Base-by-base conservation (phyloP, 2,329 filamentous ascomycete species). In the Pseudogymnoascus verrucosus region DNA sequence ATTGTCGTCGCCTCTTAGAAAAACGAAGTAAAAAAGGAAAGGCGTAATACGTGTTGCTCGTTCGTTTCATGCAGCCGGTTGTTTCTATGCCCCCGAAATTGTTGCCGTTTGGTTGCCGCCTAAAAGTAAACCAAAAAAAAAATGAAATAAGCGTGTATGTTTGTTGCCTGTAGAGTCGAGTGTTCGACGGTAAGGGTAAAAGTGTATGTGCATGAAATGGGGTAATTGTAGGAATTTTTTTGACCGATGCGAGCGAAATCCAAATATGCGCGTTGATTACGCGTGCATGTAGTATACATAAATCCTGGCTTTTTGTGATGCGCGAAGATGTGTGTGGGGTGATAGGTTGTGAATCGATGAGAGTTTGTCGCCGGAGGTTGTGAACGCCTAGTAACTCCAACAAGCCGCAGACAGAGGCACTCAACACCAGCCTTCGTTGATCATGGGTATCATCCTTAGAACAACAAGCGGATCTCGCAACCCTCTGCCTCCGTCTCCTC, bases 401-500 rank as follows among this genome's bases (percentile, higher is more conserved):
- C n/a, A 16, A 5, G 37, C 7, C 4, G 16, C 7, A 21, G 39
- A 42, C 8, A 42, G 39, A 44, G 40, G 10, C 11, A 19, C 40
- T 44, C 40, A 23, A 44, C 16, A 21, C 16, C 10, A 42, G 42
- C 5, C 42, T 47, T 23, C 19, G 11, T 14, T 47, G 42, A 26
- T 47, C 42, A 6, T 23, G 23, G 44, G n/a, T 61, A 64, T 60
- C 47, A 54, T 62, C 68, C 69, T 71, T 71, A 74, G 68, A 73
- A 74, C 62, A 71, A 70, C 68, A 74, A 62, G 37, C 70, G 69
- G 64, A 74, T 66, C 68, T 74, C 73, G 67, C 71, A 72, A 60
- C 71, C 72, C 63, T 71, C 67, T 37, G 6, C 31, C 31, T 60
- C 57, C 1, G 57, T 5, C 6, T 16, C 14, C n/a, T 40, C 36